A percentile compares a stretch with the other conserved stretches of the same genome.
Evolutionary conservation across 129 eudicot species (phyloP).

Genomic region (Chrysanthemum seticuspe): DNA sequence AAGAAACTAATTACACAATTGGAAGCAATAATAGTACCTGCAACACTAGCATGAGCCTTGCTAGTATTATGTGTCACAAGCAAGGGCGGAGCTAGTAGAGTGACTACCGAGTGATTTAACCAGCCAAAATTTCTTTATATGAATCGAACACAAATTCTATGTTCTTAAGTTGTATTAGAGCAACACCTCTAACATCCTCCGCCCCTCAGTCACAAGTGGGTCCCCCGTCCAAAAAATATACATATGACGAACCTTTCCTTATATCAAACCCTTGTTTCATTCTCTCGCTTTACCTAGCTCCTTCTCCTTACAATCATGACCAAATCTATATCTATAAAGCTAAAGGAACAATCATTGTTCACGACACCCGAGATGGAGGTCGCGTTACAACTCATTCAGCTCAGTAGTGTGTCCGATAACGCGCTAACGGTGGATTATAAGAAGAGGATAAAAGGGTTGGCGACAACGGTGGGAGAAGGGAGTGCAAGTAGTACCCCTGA

Average conservation of each 20-base stretch:
- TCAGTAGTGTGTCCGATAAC: conserved; percentile 22
- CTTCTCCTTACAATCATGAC: neutral
- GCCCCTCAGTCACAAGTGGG: no score
- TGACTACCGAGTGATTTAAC: no score
- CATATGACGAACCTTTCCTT: neutral
- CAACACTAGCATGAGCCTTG: no score
- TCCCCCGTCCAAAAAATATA: neutral
- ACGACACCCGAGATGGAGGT: conserved; percentile 22
- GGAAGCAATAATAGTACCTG: no score
- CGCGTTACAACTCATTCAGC: conserved; percentile 27
- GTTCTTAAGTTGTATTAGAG: no score
- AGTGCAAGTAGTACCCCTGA: neutral
- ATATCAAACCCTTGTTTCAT: neutral
- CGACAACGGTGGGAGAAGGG: neutral
- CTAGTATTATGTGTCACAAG: no score
- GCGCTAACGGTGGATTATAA: neutral
- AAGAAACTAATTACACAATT: no score
- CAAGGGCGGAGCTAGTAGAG: no score
- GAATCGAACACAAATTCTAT: no score
- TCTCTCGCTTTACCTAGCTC: neutral
- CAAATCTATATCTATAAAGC: neutral
- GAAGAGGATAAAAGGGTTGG: neutral
- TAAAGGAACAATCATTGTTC: neutral
- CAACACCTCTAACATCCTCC: no score
- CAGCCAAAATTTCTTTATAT: no score